Conservation (phyloP, 2,329 filamentous ascomycete genomes). For the Pseudocercospora ulei region DNA sequence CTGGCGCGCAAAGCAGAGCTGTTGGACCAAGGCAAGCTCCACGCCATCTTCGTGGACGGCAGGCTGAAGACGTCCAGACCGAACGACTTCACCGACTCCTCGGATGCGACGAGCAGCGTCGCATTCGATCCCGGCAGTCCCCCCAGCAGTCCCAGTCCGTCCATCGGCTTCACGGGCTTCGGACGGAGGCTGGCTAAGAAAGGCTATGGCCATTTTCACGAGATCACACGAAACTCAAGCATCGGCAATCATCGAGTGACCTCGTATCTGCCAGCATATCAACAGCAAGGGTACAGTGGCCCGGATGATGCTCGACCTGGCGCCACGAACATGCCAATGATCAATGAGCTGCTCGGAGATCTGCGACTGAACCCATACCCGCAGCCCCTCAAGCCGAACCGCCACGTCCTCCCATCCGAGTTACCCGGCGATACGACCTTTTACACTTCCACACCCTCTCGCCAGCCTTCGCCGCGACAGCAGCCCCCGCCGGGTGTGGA, state of each 20-base stretch:
- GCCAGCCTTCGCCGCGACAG: constrained; percentile 19
- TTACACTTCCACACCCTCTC: constrained; percentile 12
- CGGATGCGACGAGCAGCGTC: constrained; percentile 8
- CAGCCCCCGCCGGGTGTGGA: constrained; percentile 12
- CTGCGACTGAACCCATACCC: constrained; percentile 26
- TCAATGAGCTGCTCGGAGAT: constrained; percentile 38
- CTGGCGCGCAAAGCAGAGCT: constrained; percentile 60
- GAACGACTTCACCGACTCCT: constrained; percentile 31
- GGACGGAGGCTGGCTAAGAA: constrained; percentile 22
- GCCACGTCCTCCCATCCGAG: constrained; percentile 26
- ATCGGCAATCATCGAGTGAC: constrained; percentile 17
- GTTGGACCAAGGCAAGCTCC: constrained; percentile 55
- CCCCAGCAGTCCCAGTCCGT: constrained; percentile 20
- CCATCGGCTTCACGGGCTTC: constrained; percentile 13
- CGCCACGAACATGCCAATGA: constrained; percentile 29
- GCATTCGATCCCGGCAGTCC: constrained; percentile 14
- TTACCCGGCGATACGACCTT: constrained; percentile 26
- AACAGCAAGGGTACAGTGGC: constrained; percentile 26
- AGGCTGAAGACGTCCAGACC: constrained; percentile 52
- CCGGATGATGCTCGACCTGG: constrained; percentile 23
- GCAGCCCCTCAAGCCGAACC: constrained; percentile 21
- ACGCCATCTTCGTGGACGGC: constrained; percentile 59
- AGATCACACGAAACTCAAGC: constrained; percentile 19
- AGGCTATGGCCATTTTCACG: constrained; percentile 30
- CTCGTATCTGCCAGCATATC: constrained; percentile 26